Conservation (phyloP, 1,139 yeast genomes). For the Yamadazyma triangularis region DNA sequence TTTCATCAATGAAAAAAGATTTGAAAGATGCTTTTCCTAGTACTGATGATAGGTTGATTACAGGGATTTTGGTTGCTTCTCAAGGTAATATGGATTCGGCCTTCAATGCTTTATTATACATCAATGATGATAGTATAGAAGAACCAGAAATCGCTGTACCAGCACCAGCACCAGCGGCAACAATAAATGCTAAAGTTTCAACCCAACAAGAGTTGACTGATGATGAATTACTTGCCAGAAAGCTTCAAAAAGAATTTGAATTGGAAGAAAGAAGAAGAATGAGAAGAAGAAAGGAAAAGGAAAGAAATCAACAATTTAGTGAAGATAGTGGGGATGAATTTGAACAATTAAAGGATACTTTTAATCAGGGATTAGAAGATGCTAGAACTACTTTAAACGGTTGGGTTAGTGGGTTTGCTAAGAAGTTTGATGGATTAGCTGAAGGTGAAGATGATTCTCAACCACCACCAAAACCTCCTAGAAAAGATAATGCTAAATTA, state of each 20-base stretch:
- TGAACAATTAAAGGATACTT: conserved; percentile 65
- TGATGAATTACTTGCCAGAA: conserved; percentile 82
- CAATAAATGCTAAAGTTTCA: conserved; percentile 12
- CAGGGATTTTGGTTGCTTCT: conserved; percentile 82
- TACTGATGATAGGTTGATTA: conserved; percentile 62
- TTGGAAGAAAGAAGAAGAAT: conserved; percentile 36
- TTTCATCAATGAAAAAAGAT: conserved; percentile 46
- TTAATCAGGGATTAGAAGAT: conserved; percentile 77
- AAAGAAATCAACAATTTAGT: conserved; percentile 24
- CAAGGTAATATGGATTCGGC: conserved; percentile 79
- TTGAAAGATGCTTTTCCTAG: conserved; percentile 81
- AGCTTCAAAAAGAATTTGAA: conserved; percentile 69
- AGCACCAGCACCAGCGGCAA: conserved; percentile 16
- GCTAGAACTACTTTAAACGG: conserved; percentile 74
- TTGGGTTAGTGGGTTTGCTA: conserved; percentile 76
- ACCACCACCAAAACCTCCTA: conserved; percentile 2
- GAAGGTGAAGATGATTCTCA: too few species aligned
- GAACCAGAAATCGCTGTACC: conserved; percentile 47
- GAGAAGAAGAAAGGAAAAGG: conserved; percentile 14
- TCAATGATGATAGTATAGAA: conserved; percentile 67
- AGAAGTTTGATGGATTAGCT: conserved; percentile 42
- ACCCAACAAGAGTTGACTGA: conserved; percentile 24
- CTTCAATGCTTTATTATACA: conserved; percentile 76
- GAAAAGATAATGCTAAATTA: conserved; percentile 23
- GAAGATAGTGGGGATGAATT: conserved; percentile 62